Evolutionary conservation across 345 rosid genomes (phyloP).

Genomic region (Capsella bursapastoris): DNA sequence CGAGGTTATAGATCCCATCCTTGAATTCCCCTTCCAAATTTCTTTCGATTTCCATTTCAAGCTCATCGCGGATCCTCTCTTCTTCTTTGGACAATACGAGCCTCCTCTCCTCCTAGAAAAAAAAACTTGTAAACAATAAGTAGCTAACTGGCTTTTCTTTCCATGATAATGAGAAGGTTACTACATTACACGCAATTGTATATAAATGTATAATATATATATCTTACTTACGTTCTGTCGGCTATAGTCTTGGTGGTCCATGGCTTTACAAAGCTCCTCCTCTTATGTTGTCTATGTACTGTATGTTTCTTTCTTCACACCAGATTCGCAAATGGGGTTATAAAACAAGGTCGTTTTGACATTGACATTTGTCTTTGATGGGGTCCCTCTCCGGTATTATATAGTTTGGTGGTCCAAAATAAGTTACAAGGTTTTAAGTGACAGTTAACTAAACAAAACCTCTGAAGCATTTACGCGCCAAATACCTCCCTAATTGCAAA

Average conservation of each 20-base stretch:
- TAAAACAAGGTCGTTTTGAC: constrained; percentile 30
- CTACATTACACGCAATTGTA: constrained; percentile 12
- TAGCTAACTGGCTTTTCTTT: constrained; percentile 17
- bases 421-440: constrained; percentile 5
- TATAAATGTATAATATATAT: background rate
- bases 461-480: constrained; percentile 20
- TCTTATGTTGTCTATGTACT: background rate
- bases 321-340: constrained; percentile 13
- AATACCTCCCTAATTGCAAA: constrained; percentile 36
- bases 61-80: constrained; percentile 65
- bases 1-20: constrained; percentile 67
- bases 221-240: constrained; percentile 30
- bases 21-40: constrained; percentile 82
- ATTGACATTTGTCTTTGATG: constrained; percentile 37
- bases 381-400: background rate
- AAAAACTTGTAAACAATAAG: background rate
- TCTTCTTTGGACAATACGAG: constrained; percentile 54
- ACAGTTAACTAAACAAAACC: constrained; percentile 33
- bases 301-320: background rate
- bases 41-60: constrained; percentile 69
- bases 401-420: constrained; percentile 44
- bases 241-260: constrained; percentile 37
- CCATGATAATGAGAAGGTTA: background rate
- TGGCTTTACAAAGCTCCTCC: constrained; percentile 13
- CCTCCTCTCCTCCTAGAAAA: constrained; percentile 32